Conservation (phyloP, 106 monocot genomes). For the Chionographis japonica region DNA sequence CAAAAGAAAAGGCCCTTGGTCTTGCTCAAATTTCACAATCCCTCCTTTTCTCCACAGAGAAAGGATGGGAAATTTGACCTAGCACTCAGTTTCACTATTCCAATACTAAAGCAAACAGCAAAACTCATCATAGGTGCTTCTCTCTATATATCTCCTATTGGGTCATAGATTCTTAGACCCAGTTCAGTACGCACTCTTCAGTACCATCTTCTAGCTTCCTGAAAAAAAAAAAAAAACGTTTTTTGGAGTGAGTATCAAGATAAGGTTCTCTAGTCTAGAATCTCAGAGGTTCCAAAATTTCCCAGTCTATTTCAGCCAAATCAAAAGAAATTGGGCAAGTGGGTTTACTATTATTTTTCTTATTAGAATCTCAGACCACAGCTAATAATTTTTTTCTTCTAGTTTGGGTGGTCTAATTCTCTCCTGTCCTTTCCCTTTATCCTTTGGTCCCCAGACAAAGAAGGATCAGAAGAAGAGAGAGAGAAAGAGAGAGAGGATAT, state of each 20-base stretch:
- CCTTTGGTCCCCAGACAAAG: constrained; percentile 7
- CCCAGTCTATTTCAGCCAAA: neutral
- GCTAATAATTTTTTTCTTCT: neutral
- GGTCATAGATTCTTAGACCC: no score
- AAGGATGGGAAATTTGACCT: no score
- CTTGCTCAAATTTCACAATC: no score
- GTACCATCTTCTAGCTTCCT: no score
- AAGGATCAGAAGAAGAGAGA: constrained; percentile 7
- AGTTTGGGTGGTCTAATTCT: neutral
- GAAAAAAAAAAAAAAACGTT: no score
- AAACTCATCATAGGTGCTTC: no score
- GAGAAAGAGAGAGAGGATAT: neutral
- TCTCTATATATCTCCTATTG: no score
- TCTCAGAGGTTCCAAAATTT: neutral
- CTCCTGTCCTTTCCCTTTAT: constrained; percentile 4
- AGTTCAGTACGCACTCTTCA: no score
- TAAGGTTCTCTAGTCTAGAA: constrained; percentile 7
- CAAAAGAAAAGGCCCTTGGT: no score
- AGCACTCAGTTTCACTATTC: no score
- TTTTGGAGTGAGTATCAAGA: neutral
- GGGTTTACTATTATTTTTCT: constrained; percentile 4
- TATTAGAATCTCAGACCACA: neutral
- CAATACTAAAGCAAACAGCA: no score
- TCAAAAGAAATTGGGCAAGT: neutral
- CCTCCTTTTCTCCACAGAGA: no score